Evolutionary conservation across 306 rosid genomes (phyloP), one percentile per base, ranked within the genome.

Genomic region (Lathyrus aphaca): DNA sequence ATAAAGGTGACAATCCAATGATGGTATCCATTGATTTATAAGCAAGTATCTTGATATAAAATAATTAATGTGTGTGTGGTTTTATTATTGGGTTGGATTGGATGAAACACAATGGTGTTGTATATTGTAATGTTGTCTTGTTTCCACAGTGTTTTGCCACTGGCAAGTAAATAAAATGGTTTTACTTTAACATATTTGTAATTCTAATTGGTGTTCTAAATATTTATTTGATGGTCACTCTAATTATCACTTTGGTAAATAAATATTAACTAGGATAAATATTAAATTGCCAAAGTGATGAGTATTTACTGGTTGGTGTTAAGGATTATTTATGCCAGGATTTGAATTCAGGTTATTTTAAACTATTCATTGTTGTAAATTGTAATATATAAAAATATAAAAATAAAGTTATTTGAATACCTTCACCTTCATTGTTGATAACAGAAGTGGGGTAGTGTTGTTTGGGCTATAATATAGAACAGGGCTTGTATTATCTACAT

Each of bases 1-100:
- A 89, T 74, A 80, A 84, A 82, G 96, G 88, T 8, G 88, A 86
- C 64, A 51, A 74, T 4, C 85, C 95, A 6, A 40, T 84, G 61
- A 88, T 76, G 59, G 58, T 91, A 3, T 44, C 89, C 46, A 74
- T 95, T 7, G 83, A 85, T 74, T 63, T 86, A 27, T 85, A 79
- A 79, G 55, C 32, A 56, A 56, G 10, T 14, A 29, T 29, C 30
- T 56, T 14, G 11, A 2, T 14, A 5, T 54, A 32, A 23, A 56
- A 13, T 5, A 27, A 56, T 3, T 44, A 27, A 44, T 77, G 6
- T 69, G 13, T 68, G 25, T 19, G 45, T 29, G 10, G 7, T 42
- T 46, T 49, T 25, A 14, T 50, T 32, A 8, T 50, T 8, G 48
- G 38, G 55, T 18, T 66, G 62, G 72, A n/a, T 18, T 66, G 62